phyloP scores from a whole-genome alignment of 192 early-diverging fungal genomes.

The Haplosporangium gracile region DNA sequence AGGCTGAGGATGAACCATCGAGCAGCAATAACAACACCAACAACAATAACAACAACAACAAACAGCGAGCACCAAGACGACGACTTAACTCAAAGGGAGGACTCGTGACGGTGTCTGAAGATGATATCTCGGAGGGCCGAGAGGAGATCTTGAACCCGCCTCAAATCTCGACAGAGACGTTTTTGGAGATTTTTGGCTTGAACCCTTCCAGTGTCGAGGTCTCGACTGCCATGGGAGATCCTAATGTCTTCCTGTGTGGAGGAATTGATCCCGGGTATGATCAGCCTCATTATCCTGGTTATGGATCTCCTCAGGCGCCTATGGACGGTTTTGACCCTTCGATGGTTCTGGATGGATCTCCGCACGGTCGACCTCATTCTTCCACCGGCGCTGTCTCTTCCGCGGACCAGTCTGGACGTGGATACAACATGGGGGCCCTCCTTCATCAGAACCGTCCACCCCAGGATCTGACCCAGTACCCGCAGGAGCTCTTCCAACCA shows the following conservation, averaged over 20 bases:
- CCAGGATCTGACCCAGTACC: background rate
- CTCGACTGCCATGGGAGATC: conserved; percentile 9
- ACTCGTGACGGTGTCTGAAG: background rate
- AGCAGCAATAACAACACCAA: no score
- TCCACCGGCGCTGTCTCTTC: background rate
- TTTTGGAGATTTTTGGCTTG: conserved; percentile 46
- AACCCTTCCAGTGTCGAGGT: conserved; percentile 13
- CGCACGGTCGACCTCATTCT: background rate
- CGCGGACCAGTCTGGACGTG: background rate
- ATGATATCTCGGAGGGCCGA: background rate
- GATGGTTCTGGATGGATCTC: conserved; percentile 5
- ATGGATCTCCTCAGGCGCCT: background rate
- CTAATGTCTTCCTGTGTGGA: background rate
- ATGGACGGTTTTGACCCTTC: conserved; percentile 32
- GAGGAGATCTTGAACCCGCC: conserved; percentile 30
- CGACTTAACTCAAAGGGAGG: background rate
- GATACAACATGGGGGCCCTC: background rate
- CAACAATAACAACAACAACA: background rate
- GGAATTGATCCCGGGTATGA: conserved; percentile 15
- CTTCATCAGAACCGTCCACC: background rate
- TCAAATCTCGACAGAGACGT: conserved; percentile 15
- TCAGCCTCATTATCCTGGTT: conserved; percentile 6
- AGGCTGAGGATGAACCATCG: background rate
- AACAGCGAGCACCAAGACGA: background rate
- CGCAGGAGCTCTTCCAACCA: background rate